phyloP scores from a whole-genome alignment of 2,329 filamentous ascomycete species.

The Sarocladium kiliense region DNA sequence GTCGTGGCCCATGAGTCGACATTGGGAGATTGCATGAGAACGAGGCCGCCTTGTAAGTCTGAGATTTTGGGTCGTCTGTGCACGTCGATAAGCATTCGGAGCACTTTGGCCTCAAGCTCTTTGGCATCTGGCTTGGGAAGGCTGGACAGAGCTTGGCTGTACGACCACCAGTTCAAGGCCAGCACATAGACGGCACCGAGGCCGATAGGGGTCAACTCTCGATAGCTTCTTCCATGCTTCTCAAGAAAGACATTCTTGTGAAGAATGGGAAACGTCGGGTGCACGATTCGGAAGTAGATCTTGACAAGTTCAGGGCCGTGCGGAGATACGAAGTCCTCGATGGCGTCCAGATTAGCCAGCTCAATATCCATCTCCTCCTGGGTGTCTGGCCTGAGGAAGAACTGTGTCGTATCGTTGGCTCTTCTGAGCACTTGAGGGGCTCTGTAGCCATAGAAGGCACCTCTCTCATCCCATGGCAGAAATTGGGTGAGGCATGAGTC shows the following conservation, averaged over 20 bases:
- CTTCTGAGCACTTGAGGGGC: slow-evolving; percentile 10
- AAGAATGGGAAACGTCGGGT: slow-evolving; percentile 53
- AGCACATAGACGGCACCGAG: slow-evolving; percentile 59
- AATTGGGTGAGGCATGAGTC: slow-evolving; percentile 10
- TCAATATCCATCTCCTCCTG: slow-evolving; percentile 13
- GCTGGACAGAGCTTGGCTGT: slow-evolving; percentile 20
- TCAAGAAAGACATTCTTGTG: slow-evolving; percentile 58
- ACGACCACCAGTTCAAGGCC: slow-evolving; percentile 59
- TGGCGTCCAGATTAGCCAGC: slow-evolving; percentile 38
- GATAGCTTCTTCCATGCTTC: slow-evolving; percentile 52
- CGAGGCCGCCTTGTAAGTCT: slow-evolving; percentile 37
- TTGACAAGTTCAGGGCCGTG: slow-evolving; percentile 61
- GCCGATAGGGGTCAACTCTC: slow-evolving; percentile 53
- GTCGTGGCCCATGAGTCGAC: slow-evolving; percentile 29
- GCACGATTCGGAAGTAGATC: slow-evolving; percentile 60
- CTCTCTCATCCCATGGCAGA: slow-evolving; percentile 11
- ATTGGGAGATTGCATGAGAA: slow-evolving; percentile 25
- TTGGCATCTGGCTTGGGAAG: slow-evolving; percentile 31
- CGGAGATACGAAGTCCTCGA: slow-evolving; percentile 58
- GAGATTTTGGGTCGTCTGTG: slow-evolving; percentile 35
- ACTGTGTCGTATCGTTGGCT: slow-evolving; percentile 10
- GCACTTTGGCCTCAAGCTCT: slow-evolving; percentile 27
- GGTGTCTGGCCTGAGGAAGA: slow-evolving; percentile 12
- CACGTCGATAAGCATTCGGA: slow-evolving; percentile 27
- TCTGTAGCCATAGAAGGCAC: slow-evolving; percentile 2